Evolutionary conservation across 2,329 filamentous ascomycete genomes (phyloP), one percentile per base, ranked within the genome.

Genomic region (Microsporum audouinii): DNA sequence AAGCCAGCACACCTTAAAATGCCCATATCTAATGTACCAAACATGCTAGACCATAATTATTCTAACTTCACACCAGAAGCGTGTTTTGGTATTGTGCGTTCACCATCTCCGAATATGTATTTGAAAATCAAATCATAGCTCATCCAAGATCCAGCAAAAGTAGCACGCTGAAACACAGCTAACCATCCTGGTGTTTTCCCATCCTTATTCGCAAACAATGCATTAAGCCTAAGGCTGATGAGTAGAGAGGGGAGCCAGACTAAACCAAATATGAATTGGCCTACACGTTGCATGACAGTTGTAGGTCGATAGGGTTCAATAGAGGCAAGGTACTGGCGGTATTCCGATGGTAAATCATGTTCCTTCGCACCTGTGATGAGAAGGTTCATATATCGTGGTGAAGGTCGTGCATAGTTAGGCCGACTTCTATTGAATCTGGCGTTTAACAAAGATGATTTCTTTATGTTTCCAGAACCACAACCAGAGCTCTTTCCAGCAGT

Each of bases 21-120:
- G 17, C 17, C 17, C 17, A 23, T 23, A 23, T 23, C 17, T 23
- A 23, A 23, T 23, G 17, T 23, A 23, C 17, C 17, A 23, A 23
- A 23, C 17, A 23, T 23, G 17, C 17, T 23, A 23, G 17, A 23
- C 1, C 17, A 23, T 27, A 34, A 55, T 55, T 12, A 55, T n/a
- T 55, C 51, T 31, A 36, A 7, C n/a, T 55, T 55, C 23, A 29
- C 29, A 8, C 6, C 23, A 7, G 43, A 47, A 27, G 31, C 17
- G 31, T 7, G 17, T 4, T 2, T n/a, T 14, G 17, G 36, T 23
- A 78, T 69, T 0, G 82, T 85, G 66, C 83, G 82, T 78, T 97
- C 92, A 0, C 94, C 94, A 70, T 97, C 88, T 0, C 92, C 92
- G 78, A 95, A 96, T 0, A 86, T 45, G 0, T 74, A 76, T 71